Conservation (phyloP, 225 moss, liverwort and hornwort genomes). For the Pseudisothecium myosuroides region DNA sequence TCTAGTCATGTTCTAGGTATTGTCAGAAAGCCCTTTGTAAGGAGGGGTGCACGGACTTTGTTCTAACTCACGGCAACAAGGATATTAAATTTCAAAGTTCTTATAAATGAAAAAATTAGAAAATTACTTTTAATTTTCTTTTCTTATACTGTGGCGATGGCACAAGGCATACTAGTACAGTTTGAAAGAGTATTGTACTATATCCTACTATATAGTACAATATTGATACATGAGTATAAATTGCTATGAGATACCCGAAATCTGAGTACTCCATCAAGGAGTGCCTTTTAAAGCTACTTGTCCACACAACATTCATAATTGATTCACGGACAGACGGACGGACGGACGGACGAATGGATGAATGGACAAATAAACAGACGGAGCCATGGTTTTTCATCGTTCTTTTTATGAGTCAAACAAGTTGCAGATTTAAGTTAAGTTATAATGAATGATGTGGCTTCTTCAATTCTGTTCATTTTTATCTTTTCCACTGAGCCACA, state of each 20-base stretch:
- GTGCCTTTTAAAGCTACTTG: not conserved
- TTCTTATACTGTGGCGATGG: too few relatives aligned
- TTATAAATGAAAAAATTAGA: not conserved
- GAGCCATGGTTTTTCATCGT: too few relatives aligned
- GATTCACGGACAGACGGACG: not conserved
- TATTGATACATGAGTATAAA: too few relatives aligned
- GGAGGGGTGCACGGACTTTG: not conserved
- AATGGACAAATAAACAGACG: too few relatives aligned
- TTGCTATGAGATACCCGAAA: not conserved
- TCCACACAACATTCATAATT: not conserved
- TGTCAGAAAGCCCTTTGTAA: accelerated
- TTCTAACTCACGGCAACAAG: accelerated
- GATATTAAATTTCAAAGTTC: not conserved
- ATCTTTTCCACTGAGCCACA: too few relatives aligned
- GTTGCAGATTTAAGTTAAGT: too few relatives aligned
- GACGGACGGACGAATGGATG: too few relatives aligned
- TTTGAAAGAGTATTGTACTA: not conserved
- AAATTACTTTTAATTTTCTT: not conserved
- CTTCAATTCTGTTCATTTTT: too few relatives aligned
- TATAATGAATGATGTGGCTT: too few relatives aligned
- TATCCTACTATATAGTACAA: too few relatives aligned
- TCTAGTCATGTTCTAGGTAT: accelerated
- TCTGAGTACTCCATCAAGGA: not conserved
- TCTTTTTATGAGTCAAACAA: too few relatives aligned
- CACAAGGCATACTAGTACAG: not conserved